phyloP scores from a whole-genome alignment of 805 yeast genomes.

The Candida succiphila region DNA sequence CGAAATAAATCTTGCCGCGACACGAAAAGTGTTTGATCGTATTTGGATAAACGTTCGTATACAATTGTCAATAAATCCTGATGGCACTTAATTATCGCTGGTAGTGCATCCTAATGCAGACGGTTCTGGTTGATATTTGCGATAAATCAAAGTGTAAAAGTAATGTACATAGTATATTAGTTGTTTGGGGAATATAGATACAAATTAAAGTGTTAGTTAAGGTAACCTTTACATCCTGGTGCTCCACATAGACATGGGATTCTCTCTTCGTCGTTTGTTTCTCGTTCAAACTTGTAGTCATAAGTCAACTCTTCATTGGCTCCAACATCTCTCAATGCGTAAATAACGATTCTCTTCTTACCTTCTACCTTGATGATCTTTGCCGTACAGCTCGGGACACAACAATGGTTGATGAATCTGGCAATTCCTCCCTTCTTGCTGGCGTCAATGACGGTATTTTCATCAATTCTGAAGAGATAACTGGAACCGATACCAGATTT shows the following conservation, averaged over 20 bases:
- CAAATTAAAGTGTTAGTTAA: conserved; percentile 45
- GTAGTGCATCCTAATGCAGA: too few relatives aligned
- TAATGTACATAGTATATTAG: neutral
- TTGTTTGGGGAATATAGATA: neutral
- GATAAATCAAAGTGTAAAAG: too few relatives aligned
- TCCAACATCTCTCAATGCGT: conserved; percentile 79
- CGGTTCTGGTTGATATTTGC: too few relatives aligned
- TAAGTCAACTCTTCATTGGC: conserved; percentile 91
- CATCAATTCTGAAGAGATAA: conserved; percentile 86
- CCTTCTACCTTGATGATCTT: conserved; percentile 94
- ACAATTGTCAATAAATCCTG: too few relatives aligned
- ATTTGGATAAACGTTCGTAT: too few relatives aligned
- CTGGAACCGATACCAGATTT: conserved; percentile 94
- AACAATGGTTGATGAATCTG: conserved; percentile 92
- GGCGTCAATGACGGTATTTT: conserved; percentile 92
- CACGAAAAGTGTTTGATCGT: too few relatives aligned
- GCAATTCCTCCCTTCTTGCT: conserved; percentile 97
- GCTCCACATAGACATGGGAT: conserved; percentile 94
- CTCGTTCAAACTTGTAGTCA: conserved; percentile 92
- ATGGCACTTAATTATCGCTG: too few relatives aligned
- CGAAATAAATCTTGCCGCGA: too few relatives aligned
- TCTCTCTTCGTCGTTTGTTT: conserved; percentile 78
- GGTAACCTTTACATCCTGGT: conserved; percentile 83
- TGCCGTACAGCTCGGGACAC: conserved; percentile 96
- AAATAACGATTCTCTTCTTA: conserved; percentile 85